Percentiles rank a stretch among this genome's conserved stretches.
These are phyloP conservation scores for Colletotrichum limetticola DNA, from an alignment of 2,329 filamentous ascomycete species.

Conservation along the genomic window DNA sequence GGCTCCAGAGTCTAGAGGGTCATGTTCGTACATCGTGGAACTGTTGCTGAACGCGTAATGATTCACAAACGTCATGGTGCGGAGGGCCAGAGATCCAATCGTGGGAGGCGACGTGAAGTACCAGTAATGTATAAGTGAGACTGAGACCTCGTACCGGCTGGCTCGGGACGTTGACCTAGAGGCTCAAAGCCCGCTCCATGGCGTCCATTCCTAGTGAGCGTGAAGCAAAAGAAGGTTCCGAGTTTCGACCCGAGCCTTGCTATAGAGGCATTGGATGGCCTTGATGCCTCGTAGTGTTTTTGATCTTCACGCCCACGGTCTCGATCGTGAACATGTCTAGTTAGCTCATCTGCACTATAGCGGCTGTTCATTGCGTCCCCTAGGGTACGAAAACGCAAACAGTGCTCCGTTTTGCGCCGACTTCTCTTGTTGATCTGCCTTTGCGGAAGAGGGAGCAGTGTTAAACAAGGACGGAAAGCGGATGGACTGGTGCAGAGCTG, in stretches of 20 bases:
- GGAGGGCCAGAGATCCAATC: not conserved
- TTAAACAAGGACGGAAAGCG: slow-evolving; percentile 1
- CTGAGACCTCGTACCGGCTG: not conserved
- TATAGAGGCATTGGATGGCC: not conserved
- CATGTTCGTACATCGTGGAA: not conserved
- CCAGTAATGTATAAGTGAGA: not conserved
- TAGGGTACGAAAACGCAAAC: not conserved
- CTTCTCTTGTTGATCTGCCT: not conserved
- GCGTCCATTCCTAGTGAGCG: not conserved
- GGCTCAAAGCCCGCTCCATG: not conserved
- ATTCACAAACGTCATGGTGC: slow-evolving; percentile 8
- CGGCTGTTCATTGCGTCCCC: not conserved
- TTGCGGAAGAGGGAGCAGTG: not conserved
- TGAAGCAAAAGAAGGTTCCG: not conserved
- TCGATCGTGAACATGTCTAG: not conserved
- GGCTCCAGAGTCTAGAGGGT: not conserved
- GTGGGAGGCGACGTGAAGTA: not conserved
- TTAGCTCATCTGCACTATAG: not conserved
- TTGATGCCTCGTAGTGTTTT: not conserved
- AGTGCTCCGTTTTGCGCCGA: not conserved
- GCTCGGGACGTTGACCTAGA: not conserved
- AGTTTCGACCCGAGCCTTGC: not conserved
- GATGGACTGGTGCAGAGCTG: slow-evolving; percentile 10
- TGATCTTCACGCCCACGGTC: not conserved
- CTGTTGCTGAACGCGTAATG: not conserved